Evolutionary conservation across 2,329 filamentous ascomycete genomes (phyloP).

Genomic region (Fusarium sp.): DNA sequence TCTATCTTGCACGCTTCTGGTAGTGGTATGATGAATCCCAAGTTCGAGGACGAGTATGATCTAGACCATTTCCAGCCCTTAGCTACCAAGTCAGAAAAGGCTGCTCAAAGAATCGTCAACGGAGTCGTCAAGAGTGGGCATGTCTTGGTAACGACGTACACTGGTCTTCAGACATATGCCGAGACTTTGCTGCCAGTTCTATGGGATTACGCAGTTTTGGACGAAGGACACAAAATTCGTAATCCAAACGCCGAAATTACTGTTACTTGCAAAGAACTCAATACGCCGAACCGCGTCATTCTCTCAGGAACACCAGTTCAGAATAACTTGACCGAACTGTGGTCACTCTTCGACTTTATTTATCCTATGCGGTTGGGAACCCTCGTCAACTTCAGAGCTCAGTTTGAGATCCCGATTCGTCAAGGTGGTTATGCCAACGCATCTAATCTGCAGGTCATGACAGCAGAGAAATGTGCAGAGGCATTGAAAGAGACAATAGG

Average conservation of each 20-base stretch:
- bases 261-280: conserved; percentile 92
- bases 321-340: conserved; percentile 93
- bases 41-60: conserved; percentile 64
- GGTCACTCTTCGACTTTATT: conserved; percentile 98
- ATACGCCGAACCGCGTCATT: conserved; percentile 89
- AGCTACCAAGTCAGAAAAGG: conserved; percentile 55
- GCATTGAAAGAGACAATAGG: conserved; percentile 93
- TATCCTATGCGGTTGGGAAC: conserved; percentile 96
- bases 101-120: conserved; percentile 83
- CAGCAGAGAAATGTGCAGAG: conserved; percentile 91
- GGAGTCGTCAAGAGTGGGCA: conserved; percentile 86
- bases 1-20: conserved; percentile 95
- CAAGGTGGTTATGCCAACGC: conserved; percentile 96
- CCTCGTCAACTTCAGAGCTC: conserved; percentile 85
- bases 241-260: conserved; percentile 97
- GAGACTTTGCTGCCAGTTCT: conserved; percentile 82
- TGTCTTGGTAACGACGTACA: conserved; percentile 94
- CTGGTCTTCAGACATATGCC: conserved; percentile 91
- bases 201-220: conserved; percentile 94
- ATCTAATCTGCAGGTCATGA: conserved; percentile 92
- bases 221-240: conserved; percentile 97
- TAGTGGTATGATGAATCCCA: conserved; percentile 93
- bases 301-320: conserved; percentile 97
- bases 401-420: conserved; percentile 94
- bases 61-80: conserved; percentile 54